Percentiles rank a stretch among this genome's conserved stretches.
Evolutionary conservation across 2,329 filamentous ascomycete genomes (phyloP).

Genomic region (Beauveria bassiana): DNA sequence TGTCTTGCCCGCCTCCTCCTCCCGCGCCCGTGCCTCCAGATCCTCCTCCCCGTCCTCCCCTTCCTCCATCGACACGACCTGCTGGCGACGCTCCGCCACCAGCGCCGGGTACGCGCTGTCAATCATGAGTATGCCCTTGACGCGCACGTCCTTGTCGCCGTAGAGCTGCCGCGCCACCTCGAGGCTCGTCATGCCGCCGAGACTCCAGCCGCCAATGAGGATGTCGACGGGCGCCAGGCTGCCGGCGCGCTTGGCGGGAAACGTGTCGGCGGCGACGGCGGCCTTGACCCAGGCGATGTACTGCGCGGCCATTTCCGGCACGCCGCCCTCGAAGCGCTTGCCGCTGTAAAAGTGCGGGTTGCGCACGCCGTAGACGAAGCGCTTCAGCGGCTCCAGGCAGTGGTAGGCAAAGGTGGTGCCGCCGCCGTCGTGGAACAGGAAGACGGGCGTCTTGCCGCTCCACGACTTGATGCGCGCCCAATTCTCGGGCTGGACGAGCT

Average conservation of each 20-base stretch:
- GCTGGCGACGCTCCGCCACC: slow-evolving; percentile 14
- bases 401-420: slow-evolving; percentile 53
- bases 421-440: slow-evolving; percentile 54
- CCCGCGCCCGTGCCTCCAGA: neutral
- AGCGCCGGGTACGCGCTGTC: slow-evolving; percentile 38
- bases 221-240: slow-evolving; percentile 27
- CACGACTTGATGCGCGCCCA: slow-evolving; percentile 18
- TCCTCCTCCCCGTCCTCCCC: neutral
- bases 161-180: slow-evolving; percentile 40
- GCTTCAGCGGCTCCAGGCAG: slow-evolving; percentile 40
- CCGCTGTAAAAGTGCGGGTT: slow-evolving; percentile 45
- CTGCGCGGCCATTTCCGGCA: slow-evolving; percentile 45
- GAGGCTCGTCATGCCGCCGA: slow-evolving; percentile 44
- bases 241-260: slow-evolving; percentile 18
- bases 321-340: slow-evolving; percentile 40
- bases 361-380: slow-evolving; percentile 44
- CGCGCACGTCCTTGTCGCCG: slow-evolving; percentile 26
- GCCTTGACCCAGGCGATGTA: slow-evolving; percentile 40
- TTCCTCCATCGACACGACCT: neutral
- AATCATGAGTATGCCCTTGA: slow-evolving; percentile 45
- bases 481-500: slow-evolving; percentile 27
- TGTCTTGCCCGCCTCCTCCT: slow-evolving; percentile 23
- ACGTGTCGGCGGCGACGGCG: slow-evolving; percentile 23
- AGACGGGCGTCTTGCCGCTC: slow-evolving; percentile 33
- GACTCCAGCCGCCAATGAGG: slow-evolving; percentile 48